Conservation (phyloP, 352 stramenopile genomes). For the Phytopythium montanum region DNA sequence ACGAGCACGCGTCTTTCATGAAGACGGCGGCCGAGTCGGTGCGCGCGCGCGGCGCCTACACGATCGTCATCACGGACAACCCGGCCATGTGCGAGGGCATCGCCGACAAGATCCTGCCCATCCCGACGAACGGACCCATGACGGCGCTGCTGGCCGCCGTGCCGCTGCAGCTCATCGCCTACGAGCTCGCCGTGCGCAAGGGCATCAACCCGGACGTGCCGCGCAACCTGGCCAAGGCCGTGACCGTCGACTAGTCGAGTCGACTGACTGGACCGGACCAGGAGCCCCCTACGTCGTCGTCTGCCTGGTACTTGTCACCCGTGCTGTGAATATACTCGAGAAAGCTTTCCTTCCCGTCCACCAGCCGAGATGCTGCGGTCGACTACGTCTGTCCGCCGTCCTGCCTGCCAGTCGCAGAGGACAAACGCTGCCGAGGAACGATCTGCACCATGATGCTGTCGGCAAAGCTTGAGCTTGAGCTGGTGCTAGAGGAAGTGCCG, state of each 20-base stretch:
- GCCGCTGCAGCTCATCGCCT: constrained; percentile 97
- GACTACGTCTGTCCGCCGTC: neutral
- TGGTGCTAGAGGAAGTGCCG: neutral
- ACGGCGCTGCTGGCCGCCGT: constrained; percentile 95
- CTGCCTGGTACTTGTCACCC: neutral
- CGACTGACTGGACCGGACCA: too few relatives aligned
- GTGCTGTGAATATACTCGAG: constrained; percentile 1
- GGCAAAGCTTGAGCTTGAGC: neutral
- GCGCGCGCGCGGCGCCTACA: constrained; percentile 93
- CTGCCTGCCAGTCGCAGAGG: neutral
- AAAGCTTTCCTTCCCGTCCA: too few relatives aligned
- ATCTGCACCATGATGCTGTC: constrained; percentile 5
- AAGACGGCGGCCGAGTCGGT: constrained; percentile 95
- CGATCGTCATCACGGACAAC: constrained; percentile 99
- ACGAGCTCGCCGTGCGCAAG: constrained; percentile 95
- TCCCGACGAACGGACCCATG: constrained; percentile 96
- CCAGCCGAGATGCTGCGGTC: too few relatives aligned
- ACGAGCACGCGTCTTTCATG: constrained; percentile 96
- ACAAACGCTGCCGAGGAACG: neutral
- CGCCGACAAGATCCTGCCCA: constrained; percentile 92
- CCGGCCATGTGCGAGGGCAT: constrained; percentile 91
- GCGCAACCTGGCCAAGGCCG: constrained; percentile 97
- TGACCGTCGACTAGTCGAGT: constrained; percentile 97
- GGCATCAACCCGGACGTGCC: constrained; percentile 98
- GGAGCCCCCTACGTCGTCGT: neutral